Evolutionary conservation across 2,329 filamentous ascomycete species (phyloP).

Genomic region (Ceratocystis cubensis): DNA sequence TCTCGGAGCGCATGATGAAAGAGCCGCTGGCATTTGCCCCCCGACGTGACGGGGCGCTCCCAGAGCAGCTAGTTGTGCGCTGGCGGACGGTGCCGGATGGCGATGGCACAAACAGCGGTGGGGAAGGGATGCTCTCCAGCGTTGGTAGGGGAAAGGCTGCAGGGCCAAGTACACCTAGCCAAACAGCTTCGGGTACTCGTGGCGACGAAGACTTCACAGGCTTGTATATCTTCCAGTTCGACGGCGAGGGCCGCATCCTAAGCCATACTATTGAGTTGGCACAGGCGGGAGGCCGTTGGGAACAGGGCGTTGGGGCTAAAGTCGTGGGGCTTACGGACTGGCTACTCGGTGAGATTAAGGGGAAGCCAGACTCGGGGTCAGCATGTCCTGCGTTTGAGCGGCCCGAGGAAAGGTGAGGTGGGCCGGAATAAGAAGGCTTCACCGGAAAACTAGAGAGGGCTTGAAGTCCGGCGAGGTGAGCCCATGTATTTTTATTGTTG

Average conservation of each 20-base stretch:
- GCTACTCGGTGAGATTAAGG: conserved; percentile 62
- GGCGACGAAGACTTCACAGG: conserved; percentile 64
- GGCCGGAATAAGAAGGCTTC: neutral
- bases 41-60: conserved; percentile 40
- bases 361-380: conserved; percentile 15
- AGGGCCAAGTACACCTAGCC: conserved; percentile 30
- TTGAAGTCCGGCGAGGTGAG: neutral
- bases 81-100: conserved; percentile 48
- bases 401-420: neutral
- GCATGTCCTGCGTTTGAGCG: conserved; percentile 21
- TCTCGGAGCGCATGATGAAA: conserved; percentile 77
- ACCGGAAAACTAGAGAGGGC: neutral
- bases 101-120: conserved; percentile 28
- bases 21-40: conserved; percentile 39
- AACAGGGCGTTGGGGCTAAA: conserved; percentile 63
- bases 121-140: conserved; percentile 25
- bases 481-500: neutral
- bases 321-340: conserved; percentile 91
- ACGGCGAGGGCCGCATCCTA: conserved; percentile 67
- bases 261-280: conserved; percentile 92
- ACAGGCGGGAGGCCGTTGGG: conserved; percentile 71
- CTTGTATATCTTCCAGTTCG: conserved; percentile 92
- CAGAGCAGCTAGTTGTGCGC: conserved; percentile 78
- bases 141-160: conserved; percentile 23
- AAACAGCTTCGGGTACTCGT: conserved; percentile 9